Base-by-base conservation (phyloP, 2,329 filamentous ascomycete genomes). In the Dryadomyces quercus-mongolicae region DNA sequence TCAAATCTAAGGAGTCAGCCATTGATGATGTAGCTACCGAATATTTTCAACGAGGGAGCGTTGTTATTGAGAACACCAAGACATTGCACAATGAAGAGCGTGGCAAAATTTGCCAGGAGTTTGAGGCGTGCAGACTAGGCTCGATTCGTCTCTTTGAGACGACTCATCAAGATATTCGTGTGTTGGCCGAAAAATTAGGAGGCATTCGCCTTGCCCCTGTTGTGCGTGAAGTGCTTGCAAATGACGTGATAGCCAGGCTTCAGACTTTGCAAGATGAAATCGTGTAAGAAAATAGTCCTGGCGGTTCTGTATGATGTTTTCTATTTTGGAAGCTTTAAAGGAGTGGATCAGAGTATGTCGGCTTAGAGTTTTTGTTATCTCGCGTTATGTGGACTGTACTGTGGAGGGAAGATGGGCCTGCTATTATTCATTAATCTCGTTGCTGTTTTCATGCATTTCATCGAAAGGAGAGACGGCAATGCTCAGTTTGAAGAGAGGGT, bases 1-100 rank as follows among this genome's bases (percentile, higher is more conserved):
- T 60, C 44, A 60, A 60, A 13, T 56, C 59, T 16, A 60, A 60
- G 21, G 59, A 60, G 21, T 47, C 53, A 3, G 59, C 59, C 18
- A 51, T 60, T 16, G 54, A 56, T 1, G 59, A 60, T n/a, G 56
- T 60, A 6, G 54, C 57, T 2, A 36, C 48, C 10, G 59, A 60
- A 16, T 60, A 58, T 48, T 45, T 25, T 5, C 56, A 60, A 15
- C 57, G 59, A 5, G 59, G 59, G 0, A 18, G 31, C 1, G 34
- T 34, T 12, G 53, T 60, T 2, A 40, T 59, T 1, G 12, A 9
- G 7, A 53, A 53, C 9, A 20, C 59, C 20, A 6, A 46, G 4
- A 34, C 36, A 1, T 46, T 60, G 7, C 58, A 60, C 31, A 20
- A 16, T 3, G 16, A 4, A 0, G 58, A 60, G 20, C 47, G 44